phyloP scores from a whole-genome alignment of 306 rosid species.

The Amphicarpaea edgeworthii region DNA sequence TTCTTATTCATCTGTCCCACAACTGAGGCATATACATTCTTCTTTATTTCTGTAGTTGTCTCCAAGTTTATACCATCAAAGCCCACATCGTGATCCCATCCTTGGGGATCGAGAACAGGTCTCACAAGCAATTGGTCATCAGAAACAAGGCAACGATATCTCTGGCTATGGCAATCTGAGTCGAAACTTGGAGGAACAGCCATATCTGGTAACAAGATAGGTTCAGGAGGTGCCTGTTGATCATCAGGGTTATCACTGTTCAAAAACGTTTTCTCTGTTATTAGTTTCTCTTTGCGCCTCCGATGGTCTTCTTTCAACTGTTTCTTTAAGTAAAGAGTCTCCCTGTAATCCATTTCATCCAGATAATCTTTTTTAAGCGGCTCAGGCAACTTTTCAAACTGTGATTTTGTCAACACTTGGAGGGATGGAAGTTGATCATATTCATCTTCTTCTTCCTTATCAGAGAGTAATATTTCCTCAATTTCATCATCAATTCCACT shows the following conservation, averaged over 20 bases:
- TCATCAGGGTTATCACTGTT: constrained; percentile 55
- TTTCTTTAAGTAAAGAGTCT: constrained; percentile 89
- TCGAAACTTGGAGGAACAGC: constrained; percentile 83
- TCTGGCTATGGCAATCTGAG: constrained; percentile 66
- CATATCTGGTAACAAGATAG: constrained; percentile 85
- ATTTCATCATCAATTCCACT: constrained; percentile 62
- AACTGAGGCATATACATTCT: constrained; percentile 62
- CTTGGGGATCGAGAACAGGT: constrained; percentile 95
- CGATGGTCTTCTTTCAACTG: constrained; percentile 80
- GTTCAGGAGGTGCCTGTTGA: constrained; percentile 67
- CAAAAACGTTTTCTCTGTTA: constrained; percentile 47
- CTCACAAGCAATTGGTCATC: constrained; percentile 82
- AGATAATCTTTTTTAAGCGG: constrained; percentile 77
- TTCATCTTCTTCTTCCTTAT: constrained; percentile 75
- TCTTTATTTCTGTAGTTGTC: constrained; percentile 65
- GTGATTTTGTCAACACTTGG: constrained; percentile 76
- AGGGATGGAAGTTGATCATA: constrained; percentile 87
- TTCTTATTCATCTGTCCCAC: constrained; percentile 86
- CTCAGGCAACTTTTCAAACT: constrained; percentile 79
- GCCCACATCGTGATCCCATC: constrained; percentile 96
- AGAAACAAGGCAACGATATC: constrained; percentile 79
- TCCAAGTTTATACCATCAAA: constrained; percentile 93
- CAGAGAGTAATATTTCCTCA: constrained; percentile 64
- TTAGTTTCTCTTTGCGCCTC: constrained; percentile 60
- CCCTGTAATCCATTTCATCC: constrained; percentile 95